These are phyloP conservation scores for Zanthoxylum bungeanum DNA, from an alignment of 345 rosid species.

Conservation along the genomic window DNA sequence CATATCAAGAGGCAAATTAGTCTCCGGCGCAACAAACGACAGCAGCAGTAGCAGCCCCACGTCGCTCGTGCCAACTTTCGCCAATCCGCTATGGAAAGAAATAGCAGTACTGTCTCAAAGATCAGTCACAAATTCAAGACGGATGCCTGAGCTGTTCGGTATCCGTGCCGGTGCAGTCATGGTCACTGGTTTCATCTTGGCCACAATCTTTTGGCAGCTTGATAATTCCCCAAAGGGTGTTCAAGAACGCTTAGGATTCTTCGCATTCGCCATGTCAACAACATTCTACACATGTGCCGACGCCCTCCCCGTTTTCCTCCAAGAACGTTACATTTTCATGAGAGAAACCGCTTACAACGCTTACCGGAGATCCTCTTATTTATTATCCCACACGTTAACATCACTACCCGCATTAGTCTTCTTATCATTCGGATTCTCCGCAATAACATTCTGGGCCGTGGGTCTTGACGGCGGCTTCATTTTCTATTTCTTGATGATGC, in stretches of 20 bases:
- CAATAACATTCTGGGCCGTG: constrained; percentile 80
- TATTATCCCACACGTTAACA: constrained; percentile 63
- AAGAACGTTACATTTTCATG: constrained; percentile 95
- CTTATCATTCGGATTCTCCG: constrained; percentile 66
- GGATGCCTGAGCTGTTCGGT: constrained; percentile 85
- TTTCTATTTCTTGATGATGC: constrained; percentile 65
- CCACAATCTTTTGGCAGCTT: constrained; percentile 85
- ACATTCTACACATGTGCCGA: constrained; percentile 97
- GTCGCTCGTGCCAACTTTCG: constrained; percentile 73
- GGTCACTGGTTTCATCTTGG: constrained; percentile 85
- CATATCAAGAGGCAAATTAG: constrained; percentile 82
- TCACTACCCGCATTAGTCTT: constrained; percentile 55
- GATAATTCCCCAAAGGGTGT: constrained; percentile 88
- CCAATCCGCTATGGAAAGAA: constrained; percentile 84
- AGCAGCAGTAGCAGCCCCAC: constrained; percentile 20
- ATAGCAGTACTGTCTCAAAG: constrained; percentile 68
- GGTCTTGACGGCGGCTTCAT: constrained; percentile 88
- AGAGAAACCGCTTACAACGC: constrained; percentile 92
- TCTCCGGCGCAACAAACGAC: constrained; percentile 50
- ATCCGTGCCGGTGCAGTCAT: constrained; percentile 70
- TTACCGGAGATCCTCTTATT: constrained; percentile 86
- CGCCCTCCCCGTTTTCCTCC: constrained; percentile 89
- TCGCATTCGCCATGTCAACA: constrained; percentile 97
- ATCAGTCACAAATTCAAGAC: constrained; percentile 53
- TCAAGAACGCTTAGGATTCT: constrained; percentile 81